Evolutionary conservation across 768 basidiomycete genomes (phyloP), one percentile per base, ranked within the genome.

Genomic region (Solioccasus polychromus): DNA sequence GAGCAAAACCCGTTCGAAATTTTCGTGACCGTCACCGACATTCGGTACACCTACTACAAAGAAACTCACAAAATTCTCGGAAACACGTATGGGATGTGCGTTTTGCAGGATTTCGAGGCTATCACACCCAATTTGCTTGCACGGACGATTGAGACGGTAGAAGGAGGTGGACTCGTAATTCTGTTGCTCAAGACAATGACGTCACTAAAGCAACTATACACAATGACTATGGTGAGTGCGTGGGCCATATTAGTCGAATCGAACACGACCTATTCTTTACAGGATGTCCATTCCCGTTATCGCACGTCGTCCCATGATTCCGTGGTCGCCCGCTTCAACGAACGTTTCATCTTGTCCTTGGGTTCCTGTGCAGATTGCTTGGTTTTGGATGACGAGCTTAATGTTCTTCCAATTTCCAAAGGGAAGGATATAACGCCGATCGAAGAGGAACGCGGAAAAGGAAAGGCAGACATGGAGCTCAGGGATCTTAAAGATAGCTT

Each of bases 11-110:
- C 96, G 1, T 98, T 99, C 64, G 96, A 99, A 70, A 91, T 98
- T 34, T 99, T 99, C 62, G 85, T 98, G 11, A 89, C 91, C 1
- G 94, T 97, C n/a, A 98, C 95, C 4, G 95, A 99, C 64, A 97
- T 99, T 48, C 85, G 95, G 45, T 99, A 99, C 73, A 92, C 90
- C 83, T 93, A 97, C 72, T 98, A 97, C 74, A 96, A 96, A 64
- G 95, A 97, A 58, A 92, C 93, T 1, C 83, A 94, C 39, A 96
- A 95, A 69, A 92, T 97, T 52, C 80, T 99, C 28, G 96, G 95
- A 55, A 89, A 97, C 62, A 99, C 96, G 0, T 98, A 88, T 66
- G 95, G 95, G 34, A 97, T 98, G 92, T 84, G 90, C 48, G 80
- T 98, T 1, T 71, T 99, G 39, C 96, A 98, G 68, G 96, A 98